These are phyloP conservation scores for Mesembryanthemum crystallinum DNA, from an alignment of 148 eudicot species.

Conservation along the genomic window DNA sequence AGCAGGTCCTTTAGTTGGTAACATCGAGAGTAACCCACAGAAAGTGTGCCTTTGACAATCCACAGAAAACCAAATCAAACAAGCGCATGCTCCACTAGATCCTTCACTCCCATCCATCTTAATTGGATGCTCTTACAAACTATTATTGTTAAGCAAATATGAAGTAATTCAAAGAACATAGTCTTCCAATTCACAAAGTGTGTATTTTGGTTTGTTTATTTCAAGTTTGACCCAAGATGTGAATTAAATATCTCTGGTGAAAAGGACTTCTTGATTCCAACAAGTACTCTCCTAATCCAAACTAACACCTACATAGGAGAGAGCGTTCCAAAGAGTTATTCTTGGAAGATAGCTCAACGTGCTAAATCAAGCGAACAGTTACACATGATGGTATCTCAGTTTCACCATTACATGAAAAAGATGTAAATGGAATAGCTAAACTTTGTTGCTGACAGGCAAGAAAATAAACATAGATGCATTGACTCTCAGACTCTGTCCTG, in stretches of 20 bases:
- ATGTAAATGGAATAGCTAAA: neutral
- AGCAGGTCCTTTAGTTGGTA: neutral
- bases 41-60: neutral
- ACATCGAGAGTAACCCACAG: neutral
- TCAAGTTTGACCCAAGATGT: too few species aligned
- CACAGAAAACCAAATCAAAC: neutral
- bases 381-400: too few species aligned
- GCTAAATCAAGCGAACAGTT: too few species aligned
- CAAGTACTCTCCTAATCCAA: neutral
- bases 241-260: too few species aligned
- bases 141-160: neutral
- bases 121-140: neutral
- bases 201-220: too few species aligned
- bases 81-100: neutral
- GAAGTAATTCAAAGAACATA: too few species aligned
- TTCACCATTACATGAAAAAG: too few species aligned
- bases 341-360: neutral
- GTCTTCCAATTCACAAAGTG: too few species aligned
- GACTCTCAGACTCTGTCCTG: neutral
- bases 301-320: neutral
- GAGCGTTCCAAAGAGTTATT: neutral
- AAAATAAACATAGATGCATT: neutral
- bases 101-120: neutral
- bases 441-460: neutral
- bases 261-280: too few species aligned